Evolutionary conservation across 371 early-diverging fungal genomes (phyloP), one percentile per base, ranked within the genome.

Genomic region (Fennellomyces sp.): DNA sequence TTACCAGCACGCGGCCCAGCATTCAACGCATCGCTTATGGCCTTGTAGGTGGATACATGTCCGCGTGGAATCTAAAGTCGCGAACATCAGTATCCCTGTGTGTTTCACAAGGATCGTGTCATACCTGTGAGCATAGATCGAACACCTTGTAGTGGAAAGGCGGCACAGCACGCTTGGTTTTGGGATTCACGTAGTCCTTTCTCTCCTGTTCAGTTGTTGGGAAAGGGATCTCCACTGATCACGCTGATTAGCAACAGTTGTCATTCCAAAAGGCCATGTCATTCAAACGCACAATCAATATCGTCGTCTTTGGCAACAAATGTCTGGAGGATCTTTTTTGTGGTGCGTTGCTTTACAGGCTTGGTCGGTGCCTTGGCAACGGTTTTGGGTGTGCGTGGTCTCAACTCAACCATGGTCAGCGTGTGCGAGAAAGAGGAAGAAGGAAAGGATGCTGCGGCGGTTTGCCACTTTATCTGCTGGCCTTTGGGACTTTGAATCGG

Each of bases 101-200:
- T 2, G 5, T 2, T 7, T 41, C 7, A 0, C 41, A 11, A 4
- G 4, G 1, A 8, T 39, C 15, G 21, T 39, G 5, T 3, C 12
- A 52, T 76, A 78, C 80, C 70, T 89, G 86, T 2, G 86, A 72
- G 63, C 89, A 88, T 7, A 84, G 73, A 42, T 88, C 88, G 60
- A 87, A 92, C 35, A 92, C 91, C 28, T 77, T 73, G 68, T 78
- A 88, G 63, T 92, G 91, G 60, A 92, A 91, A 25, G 75, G 76
- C 0, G 92, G 91, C 7, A 89, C 67, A 15, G 69, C 72, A 39
- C 83, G 82, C 2, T 70, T 72, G 2, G 88, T 88, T 42, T 82
- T 80, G 1, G 63, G 55, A 48, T 87, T 90, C 45, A 83, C 57
- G 27, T 73, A 86, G 15, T 68, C 58, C 27, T 51, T 63, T 19